These are phyloP conservation scores for Sporobolomyces phaffii DNA, from an alignment of 768 basidiomycete genomes.

Conservation along the genomic window DNA sequence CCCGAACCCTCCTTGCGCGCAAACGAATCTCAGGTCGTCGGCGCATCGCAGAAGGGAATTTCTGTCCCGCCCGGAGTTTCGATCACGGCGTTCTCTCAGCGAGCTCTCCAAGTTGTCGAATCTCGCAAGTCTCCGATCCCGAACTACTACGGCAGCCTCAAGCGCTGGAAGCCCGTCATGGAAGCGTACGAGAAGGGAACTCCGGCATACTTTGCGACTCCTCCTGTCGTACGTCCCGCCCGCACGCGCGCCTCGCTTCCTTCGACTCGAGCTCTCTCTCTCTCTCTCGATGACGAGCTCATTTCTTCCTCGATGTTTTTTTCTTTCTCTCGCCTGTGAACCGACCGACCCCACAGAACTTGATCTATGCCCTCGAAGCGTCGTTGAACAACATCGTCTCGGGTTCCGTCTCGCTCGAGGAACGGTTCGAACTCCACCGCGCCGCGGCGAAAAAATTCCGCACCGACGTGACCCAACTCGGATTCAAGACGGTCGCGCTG, in stretches of 20 bases:
- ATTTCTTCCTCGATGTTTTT: not conserved
- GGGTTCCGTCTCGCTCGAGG: slow-evolving; percentile 59
- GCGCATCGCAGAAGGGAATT: slow-evolving; percentile 86
- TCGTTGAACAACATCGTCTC: slow-evolving; percentile 68
- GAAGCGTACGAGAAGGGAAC: slow-evolving; percentile 73
- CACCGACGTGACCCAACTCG: slow-evolving; percentile 59
- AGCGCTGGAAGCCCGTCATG: slow-evolving; percentile 58
- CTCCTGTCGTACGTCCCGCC: slow-evolving; percentile 32
- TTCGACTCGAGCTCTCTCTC: not conserved
- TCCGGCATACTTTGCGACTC: slow-evolving; percentile 88
- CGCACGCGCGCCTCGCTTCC: not conserved
- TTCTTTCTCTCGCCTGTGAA: too few relatives aligned
- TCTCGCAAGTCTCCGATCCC: slow-evolving; percentile 60
- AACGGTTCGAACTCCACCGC: slow-evolving; percentile 71
- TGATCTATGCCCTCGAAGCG: slow-evolving; percentile 83
- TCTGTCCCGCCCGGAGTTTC: slow-evolving; percentile 88
- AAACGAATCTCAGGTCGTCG: too few relatives aligned
- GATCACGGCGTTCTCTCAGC: slow-evolving; percentile 71
- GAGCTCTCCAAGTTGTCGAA: slow-evolving; percentile 66
- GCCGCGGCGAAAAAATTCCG: slow-evolving; percentile 65
- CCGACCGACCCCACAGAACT: slow-evolving; percentile 45
- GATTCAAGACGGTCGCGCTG: slow-evolving; percentile 53
- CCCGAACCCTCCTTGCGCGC: too few relatives aligned
- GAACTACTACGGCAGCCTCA: slow-evolving; percentile 64
- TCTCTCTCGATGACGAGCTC: not conserved